Percentiles rank a stretch among this genome's conserved stretches.
These are phyloP conservation scores for Sphenostylis stenocarpa DNA, from an alignment of 306 rosid species.

Conservation along the genomic window DNA sequence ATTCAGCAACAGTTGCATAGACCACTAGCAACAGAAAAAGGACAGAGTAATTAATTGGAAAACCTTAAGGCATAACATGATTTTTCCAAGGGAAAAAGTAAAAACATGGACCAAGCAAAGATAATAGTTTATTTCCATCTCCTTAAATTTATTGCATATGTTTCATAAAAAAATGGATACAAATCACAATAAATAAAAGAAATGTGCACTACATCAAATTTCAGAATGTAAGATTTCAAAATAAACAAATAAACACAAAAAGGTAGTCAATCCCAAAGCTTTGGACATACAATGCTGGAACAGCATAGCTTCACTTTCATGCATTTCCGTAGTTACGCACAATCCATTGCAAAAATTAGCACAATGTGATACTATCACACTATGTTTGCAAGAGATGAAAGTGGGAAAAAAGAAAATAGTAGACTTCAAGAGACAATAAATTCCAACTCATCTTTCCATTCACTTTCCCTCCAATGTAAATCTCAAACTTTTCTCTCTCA, in stretches of 20 bases:
- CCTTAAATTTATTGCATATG: background rate
- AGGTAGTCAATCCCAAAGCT: background rate
- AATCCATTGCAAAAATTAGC: constrained; percentile 15
- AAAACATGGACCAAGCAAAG: background rate
- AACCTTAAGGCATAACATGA: background rate
- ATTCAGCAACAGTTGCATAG: constrained; percentile 1
- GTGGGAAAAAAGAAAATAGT: background rate
- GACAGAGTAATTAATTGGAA: background rate
- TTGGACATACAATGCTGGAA: background rate
- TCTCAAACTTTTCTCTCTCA: background rate
- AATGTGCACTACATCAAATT: constrained; percentile 1
- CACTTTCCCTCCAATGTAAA: no score
- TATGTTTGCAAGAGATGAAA: background rate
- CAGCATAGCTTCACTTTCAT: background rate
- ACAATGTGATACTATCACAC: background rate
- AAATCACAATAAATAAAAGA: constrained; percentile 16
- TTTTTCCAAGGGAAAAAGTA: background rate
- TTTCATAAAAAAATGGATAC: background rate
- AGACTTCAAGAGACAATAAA: no score
- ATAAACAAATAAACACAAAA: background rate
- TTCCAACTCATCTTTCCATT: no score
- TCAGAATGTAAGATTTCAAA: constrained; percentile 24
- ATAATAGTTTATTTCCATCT: constrained; percentile 15
- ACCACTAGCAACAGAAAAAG: background rate
- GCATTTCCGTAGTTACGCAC: background rate